Evolutionary conservation across 495 filamentous ascomycete species (phyloP), one percentile per base, ranked within the genome.

Genomic region (Massariosphaeria phaeospora): DNA sequence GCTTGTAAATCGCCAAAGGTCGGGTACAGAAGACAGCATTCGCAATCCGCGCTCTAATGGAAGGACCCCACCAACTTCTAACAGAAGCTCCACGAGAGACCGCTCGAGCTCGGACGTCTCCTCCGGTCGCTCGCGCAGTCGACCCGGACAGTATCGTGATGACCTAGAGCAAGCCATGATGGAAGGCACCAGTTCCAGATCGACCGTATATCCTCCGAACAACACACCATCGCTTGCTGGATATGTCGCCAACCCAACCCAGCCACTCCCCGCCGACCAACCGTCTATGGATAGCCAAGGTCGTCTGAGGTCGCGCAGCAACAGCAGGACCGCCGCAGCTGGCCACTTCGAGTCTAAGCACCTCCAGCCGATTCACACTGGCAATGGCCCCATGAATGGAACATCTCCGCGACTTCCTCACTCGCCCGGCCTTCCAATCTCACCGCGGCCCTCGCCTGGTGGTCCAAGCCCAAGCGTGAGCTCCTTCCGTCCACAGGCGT

Each of bases 51-150:
- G 55, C 43, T 41, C 46, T 1, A 49, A 51, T 10, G 63, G 59
- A 30, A 47, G 57, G 27, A 49, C 63, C 3, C 59, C 64, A 15
- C 66, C 66, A 3, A 44, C 49, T 10, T 68, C 67, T 9, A 62
- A 52, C 45, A 48, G 34, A 20, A 65, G 58, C 41, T 68, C 66
- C 8, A 59, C 40, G 21, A 65, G 72, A 20, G 62, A 63, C 35
- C 59, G 67, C 18, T 70, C 72, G 23, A 70, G 66, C 54, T 74
- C 72, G 0, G 70, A 69, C 17, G 31, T 63, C 2, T 72, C 72
- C 5, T 59, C 61, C 26, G 65, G 66, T 23, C 63, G 69, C 6
- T 66, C 70, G 1, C 59, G 64, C 34, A 72, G 69, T 57, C 62
- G 65, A 8, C 57, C 63, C 26, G 63, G 67, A 3, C 63, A 55